Conservation (phyloP, 768 basidiomycete genomes). For the Lactifluus piperatus region DNA sequence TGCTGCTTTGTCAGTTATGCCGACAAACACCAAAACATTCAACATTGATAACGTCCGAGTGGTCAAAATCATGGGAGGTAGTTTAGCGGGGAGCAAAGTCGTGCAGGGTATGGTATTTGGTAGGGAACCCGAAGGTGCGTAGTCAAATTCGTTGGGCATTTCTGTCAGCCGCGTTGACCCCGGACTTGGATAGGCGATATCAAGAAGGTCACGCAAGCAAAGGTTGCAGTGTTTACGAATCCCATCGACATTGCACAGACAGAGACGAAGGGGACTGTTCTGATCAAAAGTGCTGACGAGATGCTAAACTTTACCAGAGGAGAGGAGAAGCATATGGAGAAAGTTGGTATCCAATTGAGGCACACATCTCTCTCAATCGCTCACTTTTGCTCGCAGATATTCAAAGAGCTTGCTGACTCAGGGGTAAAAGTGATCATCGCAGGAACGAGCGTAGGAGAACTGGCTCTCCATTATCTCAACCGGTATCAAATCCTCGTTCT, state of each 20-base stretch:
- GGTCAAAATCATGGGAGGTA: conserved; percentile 97
- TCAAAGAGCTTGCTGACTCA: conserved; percentile 94
- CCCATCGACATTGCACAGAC: conserved; percentile 92
- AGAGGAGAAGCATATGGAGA: conserved; percentile 95
- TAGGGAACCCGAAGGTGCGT: conserved; percentile 82
- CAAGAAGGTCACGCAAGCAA: conserved; percentile 76
- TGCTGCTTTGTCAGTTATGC: conserved; percentile 90
- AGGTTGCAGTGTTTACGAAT: conserved; percentile 93
- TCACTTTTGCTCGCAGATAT: conserved; percentile 46
- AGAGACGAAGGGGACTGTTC: conserved; percentile 97
- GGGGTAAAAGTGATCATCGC: conserved; percentile 93
- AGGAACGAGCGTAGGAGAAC: conserved; percentile 88
- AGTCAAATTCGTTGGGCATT: not conserved
- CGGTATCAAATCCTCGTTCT: conserved; percentile 89
- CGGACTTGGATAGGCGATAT: conserved; percentile 46
- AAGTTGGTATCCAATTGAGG: conserved; percentile 33
- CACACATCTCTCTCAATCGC: not conserved
- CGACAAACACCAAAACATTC: conserved; percentile 79
- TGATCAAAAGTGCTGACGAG: conserved; percentile 91
- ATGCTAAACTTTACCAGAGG: conserved; percentile 95
- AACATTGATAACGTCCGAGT: conserved; percentile 98
- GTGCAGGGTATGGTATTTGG: conserved; percentile 98
- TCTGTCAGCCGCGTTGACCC: not conserved
- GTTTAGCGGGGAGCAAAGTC: conserved; percentile 73
- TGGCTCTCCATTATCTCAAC: conserved; percentile 95